Evolutionary conservation across 257 asterid genomes (phyloP), one percentile per base, ranked within the genome.

Genomic region (Eucommia ulmoides): DNA sequence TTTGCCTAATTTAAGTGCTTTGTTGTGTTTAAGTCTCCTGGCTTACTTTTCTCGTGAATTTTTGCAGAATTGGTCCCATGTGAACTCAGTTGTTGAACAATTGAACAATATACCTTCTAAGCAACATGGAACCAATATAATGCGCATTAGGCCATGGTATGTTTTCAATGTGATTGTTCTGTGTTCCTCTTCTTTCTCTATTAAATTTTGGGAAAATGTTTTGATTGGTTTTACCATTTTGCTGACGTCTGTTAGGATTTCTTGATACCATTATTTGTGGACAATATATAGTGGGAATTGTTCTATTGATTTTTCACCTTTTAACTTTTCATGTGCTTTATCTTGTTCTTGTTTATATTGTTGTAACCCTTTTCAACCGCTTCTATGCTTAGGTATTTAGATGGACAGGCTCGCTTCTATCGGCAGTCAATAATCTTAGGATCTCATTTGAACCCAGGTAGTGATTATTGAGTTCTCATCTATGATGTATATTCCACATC

Each of bases 71-170:
- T 89, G 96, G 96, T 71, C 88, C 50, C 98, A 89, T 61, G 96
- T 89, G 57, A 74, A 71, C 53, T 76, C 83, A 16, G 83, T 85
- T 51, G 72, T 80, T 25, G 78, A 82, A 56, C 82, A 82, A 16
- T 61, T 85, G 77, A 89, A 89, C 54, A 78, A 45, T 68, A 58
- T 78, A 41, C 96, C 96, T n/a, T 67, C 81, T 38, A 78, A 83
- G 82, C 94, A 80, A 71, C 94, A 76, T 55, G 88, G 91, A 59
- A 70, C 94, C 53, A 93, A 89, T 81, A 77, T 89, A 46, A 85
- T 85, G 96, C 96, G 98, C 67, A 69, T 89, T 54, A 71, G 96
- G 62, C 88, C 81, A 49, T 89, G 98, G 98, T 89, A 78, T 69
- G 74, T 52, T 42, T 56, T 14, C 58, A 52, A n/a, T n/a, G n/a